Evolutionary conservation across 148 eudicot genomes (phyloP).

Genomic region (Camellia sinensis): DNA sequence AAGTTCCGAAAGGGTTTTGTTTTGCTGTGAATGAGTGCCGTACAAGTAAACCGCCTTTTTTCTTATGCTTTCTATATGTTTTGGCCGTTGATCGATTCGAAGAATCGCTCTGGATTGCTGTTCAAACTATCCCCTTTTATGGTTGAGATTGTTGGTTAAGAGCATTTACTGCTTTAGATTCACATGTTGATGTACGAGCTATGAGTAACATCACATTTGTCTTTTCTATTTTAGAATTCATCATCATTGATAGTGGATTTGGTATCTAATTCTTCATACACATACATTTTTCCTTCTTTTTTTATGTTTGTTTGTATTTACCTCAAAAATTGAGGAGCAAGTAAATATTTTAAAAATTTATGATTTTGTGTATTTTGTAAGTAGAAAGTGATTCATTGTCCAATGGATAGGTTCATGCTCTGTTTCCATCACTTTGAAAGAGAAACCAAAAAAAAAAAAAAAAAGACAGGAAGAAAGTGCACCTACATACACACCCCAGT

Average conservation of each 20-base stretch:
- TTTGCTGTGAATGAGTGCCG: slow-evolving; percentile 17
- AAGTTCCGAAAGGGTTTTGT: background rate
- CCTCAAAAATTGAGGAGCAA: background rate
- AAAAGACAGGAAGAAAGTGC: background rate
- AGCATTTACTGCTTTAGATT: background rate
- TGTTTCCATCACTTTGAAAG: background rate
- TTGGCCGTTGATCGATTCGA: background rate
- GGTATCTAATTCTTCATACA: background rate
- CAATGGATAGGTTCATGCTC: background rate
- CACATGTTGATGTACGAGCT: background rate
- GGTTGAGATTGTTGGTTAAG: background rate
- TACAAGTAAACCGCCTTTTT: slow-evolving; percentile 11
- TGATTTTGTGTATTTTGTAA: background rate
- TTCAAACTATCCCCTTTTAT: background rate
- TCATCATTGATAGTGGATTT: background rate
- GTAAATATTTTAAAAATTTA: background rate
- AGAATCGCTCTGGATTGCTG: background rate
- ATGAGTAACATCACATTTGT: background rate
- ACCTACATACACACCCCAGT: no score
- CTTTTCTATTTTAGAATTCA: background rate
- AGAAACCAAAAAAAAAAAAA: background rate
- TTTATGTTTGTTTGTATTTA: background rate
- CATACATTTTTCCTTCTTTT: no score
- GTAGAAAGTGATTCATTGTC: background rate
- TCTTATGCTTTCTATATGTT: background rate